phyloP scores from a whole-genome alignment of 768 basidiomycete species.

The Lactifluus pinguis region DNA sequence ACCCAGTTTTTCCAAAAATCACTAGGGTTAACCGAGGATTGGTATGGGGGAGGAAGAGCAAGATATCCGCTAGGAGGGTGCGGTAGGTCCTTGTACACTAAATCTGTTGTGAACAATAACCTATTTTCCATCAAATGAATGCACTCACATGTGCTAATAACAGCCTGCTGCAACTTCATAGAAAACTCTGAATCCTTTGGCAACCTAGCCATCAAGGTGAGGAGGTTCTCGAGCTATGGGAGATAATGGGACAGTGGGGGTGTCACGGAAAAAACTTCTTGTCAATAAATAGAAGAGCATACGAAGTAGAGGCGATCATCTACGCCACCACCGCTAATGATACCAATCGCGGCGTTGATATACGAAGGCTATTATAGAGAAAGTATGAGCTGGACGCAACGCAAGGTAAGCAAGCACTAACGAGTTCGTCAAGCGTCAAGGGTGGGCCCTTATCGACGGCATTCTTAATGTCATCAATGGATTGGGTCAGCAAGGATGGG shows the following conservation, averaged over 20 bases:
- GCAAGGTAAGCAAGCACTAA: not conserved
- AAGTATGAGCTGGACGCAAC: not conserved
- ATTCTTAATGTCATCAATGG: slow-evolving; percentile 4
- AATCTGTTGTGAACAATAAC: not conserved
- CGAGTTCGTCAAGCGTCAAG: slow-evolving; percentile 12
- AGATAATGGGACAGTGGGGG: not conserved
- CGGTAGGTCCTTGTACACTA: slow-evolving; percentile 20
- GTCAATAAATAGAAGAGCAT: not conserved
- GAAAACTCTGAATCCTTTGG: not conserved
- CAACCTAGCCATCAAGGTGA: slow-evolving; percentile 17
- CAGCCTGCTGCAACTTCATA: slow-evolving; percentile 6
- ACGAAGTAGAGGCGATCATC: slow-evolving; percentile 18
- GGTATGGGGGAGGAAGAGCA: not conserved
- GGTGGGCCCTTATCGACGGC: slow-evolving; percentile 1
- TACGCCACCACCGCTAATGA: slow-evolving; percentile 4
- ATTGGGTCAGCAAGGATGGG: not conserved
- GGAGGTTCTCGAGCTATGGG: slow-evolving; percentile 17
- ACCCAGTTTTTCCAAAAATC: not conserved
- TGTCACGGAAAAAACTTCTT: not conserved
- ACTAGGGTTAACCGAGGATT: not conserved
- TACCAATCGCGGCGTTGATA: not conserved
- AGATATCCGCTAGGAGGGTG: slow-evolving; percentile 19
- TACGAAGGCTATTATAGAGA: slow-evolving; percentile 9
- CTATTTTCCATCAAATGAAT: not conserved
- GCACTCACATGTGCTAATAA: slow-evolving; percentile 14